phyloP scores from a whole-genome alignment of 441 rosid species.

The Capsella rubella region DNA sequence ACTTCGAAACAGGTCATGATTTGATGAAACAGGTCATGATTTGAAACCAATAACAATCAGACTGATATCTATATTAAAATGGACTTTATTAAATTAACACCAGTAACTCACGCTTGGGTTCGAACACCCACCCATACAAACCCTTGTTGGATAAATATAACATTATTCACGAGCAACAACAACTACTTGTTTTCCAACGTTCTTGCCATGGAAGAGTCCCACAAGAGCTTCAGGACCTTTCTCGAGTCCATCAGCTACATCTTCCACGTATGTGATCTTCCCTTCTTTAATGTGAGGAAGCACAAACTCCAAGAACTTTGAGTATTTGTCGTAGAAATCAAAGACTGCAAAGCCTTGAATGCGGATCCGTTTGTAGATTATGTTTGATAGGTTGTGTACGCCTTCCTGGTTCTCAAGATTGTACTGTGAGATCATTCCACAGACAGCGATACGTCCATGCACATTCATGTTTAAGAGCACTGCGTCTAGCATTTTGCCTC shows the following conservation, averaged over 20 bases:
- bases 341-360: slow-evolving; percentile 49
- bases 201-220: slow-evolving; percentile 55
- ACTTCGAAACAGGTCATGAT: no score
- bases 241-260: slow-evolving; percentile 57
- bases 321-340: slow-evolving; percentile 44
- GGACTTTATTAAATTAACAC: no score
- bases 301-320: slow-evolving; percentile 50
- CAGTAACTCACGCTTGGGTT: no score
- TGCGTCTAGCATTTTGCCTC: slow-evolving; percentile 67
- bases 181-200: slow-evolving; percentile 61
- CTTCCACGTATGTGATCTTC: slow-evolving; percentile 55
- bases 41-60: no score
- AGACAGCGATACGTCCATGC: slow-evolving; percentile 50
- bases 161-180: slow-evolving; percentile 39
- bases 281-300: slow-evolving; percentile 56
- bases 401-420: slow-evolving; percentile 55
- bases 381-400: slow-evolving; percentile 42
- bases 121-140: neutral
- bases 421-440: slow-evolving; percentile 70
- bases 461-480: slow-evolving; percentile 59
- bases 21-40: no score
- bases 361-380: slow-evolving; percentile 45
- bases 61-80: no score
- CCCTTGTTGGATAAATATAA: neutral
- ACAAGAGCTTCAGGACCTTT: slow-evolving; percentile 56